phyloP scores from a whole-genome alignment of 495 filamentous ascomycete genomes.

The Letharia lupina region DNA sequence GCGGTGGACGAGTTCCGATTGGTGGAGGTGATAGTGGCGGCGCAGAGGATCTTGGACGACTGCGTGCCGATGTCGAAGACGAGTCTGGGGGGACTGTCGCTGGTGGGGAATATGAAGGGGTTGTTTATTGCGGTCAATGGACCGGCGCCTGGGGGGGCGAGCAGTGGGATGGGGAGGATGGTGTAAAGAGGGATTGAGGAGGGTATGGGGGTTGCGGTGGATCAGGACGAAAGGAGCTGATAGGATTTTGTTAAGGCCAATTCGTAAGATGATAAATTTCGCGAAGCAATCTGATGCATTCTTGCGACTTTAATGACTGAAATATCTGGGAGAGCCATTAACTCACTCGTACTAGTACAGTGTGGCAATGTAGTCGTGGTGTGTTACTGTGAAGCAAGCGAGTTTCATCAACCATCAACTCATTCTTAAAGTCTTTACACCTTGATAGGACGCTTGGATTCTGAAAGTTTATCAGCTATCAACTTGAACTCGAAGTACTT shows the following conservation, averaged over 20 bases:
- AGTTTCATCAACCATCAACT: too few species aligned
- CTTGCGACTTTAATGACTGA: too few species aligned
- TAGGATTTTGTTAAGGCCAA: neutral
- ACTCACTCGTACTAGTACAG: too few species aligned
- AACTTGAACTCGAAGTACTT: too few species aligned
- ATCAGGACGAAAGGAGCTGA: neutral
- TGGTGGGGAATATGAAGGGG: neutral
- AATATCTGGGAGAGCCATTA: too few species aligned
- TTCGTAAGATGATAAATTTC: neutral
- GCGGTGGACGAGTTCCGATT: neutral
- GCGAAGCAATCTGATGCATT: too few species aligned
- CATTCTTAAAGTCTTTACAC: too few species aligned
- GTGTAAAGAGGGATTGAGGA: neutral
- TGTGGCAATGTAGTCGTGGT: too few species aligned
- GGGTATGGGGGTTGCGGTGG: neutral
- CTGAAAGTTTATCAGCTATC: too few species aligned
- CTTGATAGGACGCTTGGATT: too few species aligned
- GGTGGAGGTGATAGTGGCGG: neutral
- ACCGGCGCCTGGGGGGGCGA: neutral
- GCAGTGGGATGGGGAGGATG: neutral
- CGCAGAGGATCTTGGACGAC: neutral
- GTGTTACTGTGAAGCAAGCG: too few species aligned
- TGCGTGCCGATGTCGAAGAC: constrained; percentile 4
- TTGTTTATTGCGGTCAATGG: constrained; percentile 11
- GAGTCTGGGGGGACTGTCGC: neutral